Percentiles rank a stretch among this genome's conserved stretches.
These are phyloP conservation scores for Xylaria longipes DNA, from an alignment of 495 filamentous ascomycete species.

Conservation along the genomic window DNA sequence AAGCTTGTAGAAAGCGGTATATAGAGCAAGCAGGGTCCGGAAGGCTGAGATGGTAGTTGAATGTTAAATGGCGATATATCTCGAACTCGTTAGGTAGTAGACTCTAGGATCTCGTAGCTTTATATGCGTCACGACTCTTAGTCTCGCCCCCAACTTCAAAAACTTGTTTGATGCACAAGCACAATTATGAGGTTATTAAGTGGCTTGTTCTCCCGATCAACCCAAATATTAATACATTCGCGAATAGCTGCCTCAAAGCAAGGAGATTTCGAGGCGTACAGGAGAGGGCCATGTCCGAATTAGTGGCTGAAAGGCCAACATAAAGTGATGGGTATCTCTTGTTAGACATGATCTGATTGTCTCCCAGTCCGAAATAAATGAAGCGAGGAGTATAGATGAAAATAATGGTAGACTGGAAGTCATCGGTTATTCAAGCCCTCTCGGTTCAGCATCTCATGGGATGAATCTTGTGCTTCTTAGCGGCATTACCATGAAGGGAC, in stretches of 20 bases:
- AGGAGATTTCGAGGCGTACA: not conserved
- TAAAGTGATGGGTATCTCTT: not conserved
- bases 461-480: not conserved
- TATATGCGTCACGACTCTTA: not conserved
- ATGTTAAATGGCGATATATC: not conserved
- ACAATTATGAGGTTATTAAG: not conserved
- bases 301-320: too few species aligned
- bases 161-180: not conserved
- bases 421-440: not conserved
- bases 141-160: not conserved
- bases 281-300: too few species aligned
- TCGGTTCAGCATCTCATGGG: not conserved
- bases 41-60: not conserved
- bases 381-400: not conserved
- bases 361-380: not conserved
- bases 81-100: not conserved
- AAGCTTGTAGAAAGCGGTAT: not conserved
- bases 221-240: not conserved
- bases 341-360: not conserved
- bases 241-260: not conserved
- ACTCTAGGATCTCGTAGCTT: not conserved
- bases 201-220: not conserved
- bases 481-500: not conserved
- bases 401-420: not conserved
- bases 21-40: not conserved